These are phyloP conservation scores for slime mould (Dictyostelium discoideum) DNA, from an alignment of 78 protist genomes.

Conservation along the genomic window DNA sequence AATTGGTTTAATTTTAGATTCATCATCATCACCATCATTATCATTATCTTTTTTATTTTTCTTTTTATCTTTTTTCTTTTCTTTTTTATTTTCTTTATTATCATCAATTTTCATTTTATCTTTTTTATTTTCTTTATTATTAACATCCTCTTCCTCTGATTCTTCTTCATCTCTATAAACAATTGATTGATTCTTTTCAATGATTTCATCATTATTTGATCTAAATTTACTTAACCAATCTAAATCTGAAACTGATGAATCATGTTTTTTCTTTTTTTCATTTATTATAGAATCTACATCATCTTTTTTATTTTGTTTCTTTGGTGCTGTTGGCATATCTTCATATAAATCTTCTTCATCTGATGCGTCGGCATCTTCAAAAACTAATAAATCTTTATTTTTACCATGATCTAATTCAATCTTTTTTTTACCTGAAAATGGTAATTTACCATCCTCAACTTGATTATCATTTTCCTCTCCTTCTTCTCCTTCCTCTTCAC, in stretches of 20 bases:
- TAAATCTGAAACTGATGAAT: slow-evolving; percentile 46
- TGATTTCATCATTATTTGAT: slow-evolving; percentile 10
- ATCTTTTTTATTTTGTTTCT: neutral
- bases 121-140: neutral
- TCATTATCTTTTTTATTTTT: neutral
- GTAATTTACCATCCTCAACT: neutral
- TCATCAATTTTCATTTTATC: slow-evolving; percentile 2
- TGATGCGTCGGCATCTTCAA: slow-evolving; percentile 10
- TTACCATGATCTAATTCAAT: neutral
- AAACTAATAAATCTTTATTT: neutral
- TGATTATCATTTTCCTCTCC: neutral
- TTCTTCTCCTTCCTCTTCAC: neutral
- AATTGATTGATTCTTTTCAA: slow-evolving; percentile 23
- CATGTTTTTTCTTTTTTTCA: slow-evolving; percentile 3
- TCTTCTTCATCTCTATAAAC: neutral
- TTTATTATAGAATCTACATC: neutral
- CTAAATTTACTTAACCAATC: slow-evolving; percentile 63
- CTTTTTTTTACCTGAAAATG: slow-evolving; percentile 17
- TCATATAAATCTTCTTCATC: slow-evolving; percentile 40
- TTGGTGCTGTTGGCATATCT: neutral
- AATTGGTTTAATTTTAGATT: neutral
- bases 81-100: slow-evolving; percentile 4
- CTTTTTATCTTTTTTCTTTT: neutral
- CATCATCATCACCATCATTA: slow-evolving; percentile 6
- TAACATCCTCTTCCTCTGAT: neutral